phyloP scores from a whole-genome alignment of 2,329 filamentous ascomycete species.

The Triangularia verruculosa region DNA sequence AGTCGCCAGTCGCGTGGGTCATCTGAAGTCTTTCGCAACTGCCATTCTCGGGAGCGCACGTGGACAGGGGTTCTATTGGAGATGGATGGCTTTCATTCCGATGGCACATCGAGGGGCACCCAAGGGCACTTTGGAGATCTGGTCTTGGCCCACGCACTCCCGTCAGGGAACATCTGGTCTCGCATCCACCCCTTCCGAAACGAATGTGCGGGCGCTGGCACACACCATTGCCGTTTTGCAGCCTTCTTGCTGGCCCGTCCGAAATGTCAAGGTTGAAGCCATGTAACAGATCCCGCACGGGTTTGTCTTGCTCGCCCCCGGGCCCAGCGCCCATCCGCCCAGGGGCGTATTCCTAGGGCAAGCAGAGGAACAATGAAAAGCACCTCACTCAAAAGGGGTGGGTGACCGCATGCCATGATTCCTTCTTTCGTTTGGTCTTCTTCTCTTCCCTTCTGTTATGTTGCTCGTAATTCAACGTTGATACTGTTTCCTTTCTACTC shows the following conservation, averaged over 20 bases:
- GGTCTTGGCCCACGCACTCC: background rate
- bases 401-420: slow-evolving; percentile 12
- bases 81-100: background rate
- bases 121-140: background rate
- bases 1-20: slow-evolving; percentile 1
- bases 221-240: slow-evolving; percentile 24
- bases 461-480: slow-evolving; percentile 1
- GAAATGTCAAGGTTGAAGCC: slow-evolving; percentile 9
- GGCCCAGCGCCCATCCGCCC: slow-evolving; percentile 10
- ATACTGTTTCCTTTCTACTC: slow-evolving; percentile 8
- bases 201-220: slow-evolving; percentile 21
- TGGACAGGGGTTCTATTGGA: background rate
- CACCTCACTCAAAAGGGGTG: slow-evolving; percentile 19
- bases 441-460: slow-evolving; percentile 11
- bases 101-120: background rate
- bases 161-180: slow-evolving; percentile 14
- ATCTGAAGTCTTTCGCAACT: background rate
- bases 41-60: background rate
- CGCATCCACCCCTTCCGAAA: slow-evolving; percentile 25
- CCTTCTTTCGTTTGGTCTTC: slow-evolving; percentile 14
- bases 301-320: slow-evolving; percentile 17
- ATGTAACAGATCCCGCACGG: slow-evolving; percentile 27
- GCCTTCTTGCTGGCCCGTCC: slow-evolving; percentile 14
- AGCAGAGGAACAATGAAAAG: background rate
- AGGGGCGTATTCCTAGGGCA: background rate